A percentile compares a stretch with the other conserved stretches of the same genome.
These are phyloP conservation scores for Diutina ranongensis DNA, from an alignment of 1,139 yeast species.

Conservation along the genomic window DNA sequence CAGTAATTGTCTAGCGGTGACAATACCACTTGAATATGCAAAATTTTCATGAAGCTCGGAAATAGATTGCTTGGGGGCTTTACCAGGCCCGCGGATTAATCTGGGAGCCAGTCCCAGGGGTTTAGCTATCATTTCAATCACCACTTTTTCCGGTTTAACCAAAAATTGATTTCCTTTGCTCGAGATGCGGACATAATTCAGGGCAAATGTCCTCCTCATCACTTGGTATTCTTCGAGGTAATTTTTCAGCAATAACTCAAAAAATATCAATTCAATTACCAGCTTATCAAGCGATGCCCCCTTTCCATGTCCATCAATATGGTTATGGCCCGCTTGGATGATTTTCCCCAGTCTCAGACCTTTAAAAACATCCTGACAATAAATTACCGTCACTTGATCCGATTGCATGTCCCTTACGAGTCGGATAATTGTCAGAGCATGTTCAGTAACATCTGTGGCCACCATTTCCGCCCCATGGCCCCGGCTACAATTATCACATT, in stretches of 20 bases:
- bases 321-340: constrained; percentile 49
- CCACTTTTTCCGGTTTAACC: neutral
- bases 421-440: constrained; percentile 47
- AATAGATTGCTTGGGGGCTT: neutral
- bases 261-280: constrained; percentile 73
- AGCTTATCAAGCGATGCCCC: constrained; percentile 55
- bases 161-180: constrained; percentile 37
- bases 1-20: constrained; percentile 4
- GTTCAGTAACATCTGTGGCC: constrained; percentile 57
- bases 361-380: constrained; percentile 74
- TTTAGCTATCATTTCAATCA: neutral
- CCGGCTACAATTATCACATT: constrained; percentile 76
- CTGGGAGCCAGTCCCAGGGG: neutral
- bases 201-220: constrained; percentile 72
- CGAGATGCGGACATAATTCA: constrained; percentile 60
- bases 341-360: constrained; percentile 64
- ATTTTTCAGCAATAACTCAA: constrained; percentile 60
- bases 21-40: neutral
- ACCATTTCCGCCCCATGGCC: constrained; percentile 28
- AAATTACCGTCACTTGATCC: constrained; percentile 60
- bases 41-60: neutral
- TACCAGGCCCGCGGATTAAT: neutral
- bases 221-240: constrained; percentile 62
- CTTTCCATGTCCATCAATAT: constrained; percentile 50
- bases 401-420: constrained; percentile 47